Percentiles rank a stretch among this genome's conserved stretches.
These are phyloP conservation scores for Bathelium albidoporum DNA, from an alignment of 495 filamentous ascomycete species.

Conservation along the genomic window DNA sequence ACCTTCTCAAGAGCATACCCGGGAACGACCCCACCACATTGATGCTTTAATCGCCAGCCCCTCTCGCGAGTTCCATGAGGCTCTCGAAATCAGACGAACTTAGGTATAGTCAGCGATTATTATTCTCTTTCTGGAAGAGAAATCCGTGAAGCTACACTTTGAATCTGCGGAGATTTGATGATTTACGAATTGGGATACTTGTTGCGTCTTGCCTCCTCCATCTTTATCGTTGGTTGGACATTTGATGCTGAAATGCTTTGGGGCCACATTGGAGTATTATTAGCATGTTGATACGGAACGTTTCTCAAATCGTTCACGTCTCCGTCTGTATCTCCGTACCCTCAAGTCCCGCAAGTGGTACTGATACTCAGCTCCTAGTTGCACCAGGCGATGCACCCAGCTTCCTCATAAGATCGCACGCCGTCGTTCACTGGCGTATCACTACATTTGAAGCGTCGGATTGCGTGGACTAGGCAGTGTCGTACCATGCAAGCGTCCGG, in stretches of 20 bases:
- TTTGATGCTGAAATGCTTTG: neutral
- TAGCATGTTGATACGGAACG: neutral
- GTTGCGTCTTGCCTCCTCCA: neutral
- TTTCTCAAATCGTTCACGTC: neutral
- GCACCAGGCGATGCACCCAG: neutral
- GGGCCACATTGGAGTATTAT: neutral
- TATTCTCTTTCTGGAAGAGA: too few relatives aligned
- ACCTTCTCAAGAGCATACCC: neutral
- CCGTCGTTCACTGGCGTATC: neutral
- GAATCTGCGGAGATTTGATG: neutral
- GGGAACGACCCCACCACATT: neutral
- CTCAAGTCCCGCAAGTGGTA: neutral
- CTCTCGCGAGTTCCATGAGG: too few relatives aligned
- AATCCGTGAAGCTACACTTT: neutral
- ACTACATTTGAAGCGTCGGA: neutral
- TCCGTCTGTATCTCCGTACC: neutral
- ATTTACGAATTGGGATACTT: neutral
- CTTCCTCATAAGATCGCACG: neutral
- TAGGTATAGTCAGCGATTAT: too few relatives aligned
- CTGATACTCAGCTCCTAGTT: neutral
- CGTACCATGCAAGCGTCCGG: conserved; percentile 19
- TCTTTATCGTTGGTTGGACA: neutral
- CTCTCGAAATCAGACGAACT: too few relatives aligned
- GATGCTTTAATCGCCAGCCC: neutral
- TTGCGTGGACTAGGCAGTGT: conserved; percentile 24